Base-by-base conservation (phyloP, 495 filamentous ascomycete species). In the Cudoniella acicularis region DNA sequence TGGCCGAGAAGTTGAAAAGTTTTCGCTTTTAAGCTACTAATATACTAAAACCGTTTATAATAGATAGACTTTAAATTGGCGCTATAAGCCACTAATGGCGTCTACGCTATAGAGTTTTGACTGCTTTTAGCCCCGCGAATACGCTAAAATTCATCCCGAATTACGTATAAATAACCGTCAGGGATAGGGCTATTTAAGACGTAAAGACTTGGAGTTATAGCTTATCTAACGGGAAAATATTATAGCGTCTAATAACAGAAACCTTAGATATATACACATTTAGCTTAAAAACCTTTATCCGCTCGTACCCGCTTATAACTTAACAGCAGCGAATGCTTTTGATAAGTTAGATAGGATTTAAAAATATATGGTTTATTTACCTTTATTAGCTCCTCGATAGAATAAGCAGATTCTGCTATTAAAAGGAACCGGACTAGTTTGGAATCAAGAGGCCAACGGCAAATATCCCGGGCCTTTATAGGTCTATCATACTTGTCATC, bases 211-310 rank as follows among this genome's bases (percentile, higher is more conserved):
- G n/a, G n/a, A n/a, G n/a, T n/a, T n/a, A n/a, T n/a, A n/a, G n/a
- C n/a, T n/a, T n/a, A n/a, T n/a, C n/a, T n/a, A n/a, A n/a, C n/a
- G n/a, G n/a, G n/a, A n/a, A n/a, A n/a, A n/a, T n/a, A n/a, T n/a
- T n/a, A n/a, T n/a, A 77, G 69, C 22, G 71, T 22, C 49, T 52
- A 24, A 24, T 22, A 9, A 52, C 25, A 6, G 49, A 52, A 24
- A 52, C 10, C 49, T 52, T 21, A 26, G 49, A 16, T 17, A 8
- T 52, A 21, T 52, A 52, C 24, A 52, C 49, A 52, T 52, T 52
- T 30, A 21, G 10, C 49, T 17, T 52, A 26, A 52, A 4, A 52
- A 6, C 6, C 16, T 25, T 8, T 21, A 10, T 24, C 10, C 6
- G 30, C 4, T 36, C 30, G 30, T 36, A 4, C 13, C 30, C 13